Evolutionary conservation across 306 rosid species (phyloP), one percentile per base, ranked within the genome.

Genomic region (Abrus pulchellus): DNA sequence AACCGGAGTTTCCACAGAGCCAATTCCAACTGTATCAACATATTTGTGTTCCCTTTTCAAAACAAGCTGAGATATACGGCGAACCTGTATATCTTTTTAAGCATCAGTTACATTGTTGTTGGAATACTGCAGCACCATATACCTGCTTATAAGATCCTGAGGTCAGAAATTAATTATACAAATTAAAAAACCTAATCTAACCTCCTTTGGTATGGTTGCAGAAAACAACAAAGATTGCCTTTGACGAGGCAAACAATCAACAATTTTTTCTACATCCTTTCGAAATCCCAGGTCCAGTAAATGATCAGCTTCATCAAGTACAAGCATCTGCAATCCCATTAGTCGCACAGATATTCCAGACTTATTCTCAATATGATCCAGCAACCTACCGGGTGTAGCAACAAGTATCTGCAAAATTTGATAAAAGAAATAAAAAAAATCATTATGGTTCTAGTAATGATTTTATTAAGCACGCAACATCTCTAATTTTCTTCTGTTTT

Each of bases 131-230:
- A 73, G 74, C 27, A 81, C 76, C 84, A 61, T 40, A 27, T 47
- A 62, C 33, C 28, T 55, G 56, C 55, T 67, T 27, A 62, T 61
- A 43, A 70, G 55, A 79, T 77, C 2, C 79, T 20, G 49, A 53
- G 53, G 44, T 28, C 66, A 33, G 71, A 55, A 20, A 30, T 71
- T 38, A 70, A 72, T 36, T 3, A 59, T 56, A 30, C 56, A 63
- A 62, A 54, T 47, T 4, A 77, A 65, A 68, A 78, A 72, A 48
- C 77, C 79, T 71, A 74, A 74, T 78, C 80, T 59, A 74, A 91
- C 99, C 98, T 95, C 99, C 88, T 92, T 95, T 11, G 99, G 98
- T 13, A 95, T 83, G 68, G 99, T 95, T 61, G 98, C 93, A 78
- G 99, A 90, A 81, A 93, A 93, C 69, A 93, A 73, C 81, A 95